A percentile compares a stretch with the other conserved stretches of the same genome.
Evolutionary conservation across 805 yeast species (phyloP).

Genomic region (Myxozyma kluyveri): DNA sequence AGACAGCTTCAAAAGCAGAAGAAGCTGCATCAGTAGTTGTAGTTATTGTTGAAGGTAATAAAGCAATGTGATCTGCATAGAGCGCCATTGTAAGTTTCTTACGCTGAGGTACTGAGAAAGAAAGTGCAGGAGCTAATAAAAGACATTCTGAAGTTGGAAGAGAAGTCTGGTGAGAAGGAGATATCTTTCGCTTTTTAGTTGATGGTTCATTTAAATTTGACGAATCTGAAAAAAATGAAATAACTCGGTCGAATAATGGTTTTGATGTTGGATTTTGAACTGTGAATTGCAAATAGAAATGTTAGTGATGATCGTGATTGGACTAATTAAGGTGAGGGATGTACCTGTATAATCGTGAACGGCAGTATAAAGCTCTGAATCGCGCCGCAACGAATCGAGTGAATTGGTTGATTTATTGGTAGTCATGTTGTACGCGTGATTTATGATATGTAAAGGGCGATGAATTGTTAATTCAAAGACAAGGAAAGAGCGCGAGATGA

Average conservation of each 20-base stretch:
- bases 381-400: constrained; percentile 1
- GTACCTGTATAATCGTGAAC: constrained; percentile 1
- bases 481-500: too few species aligned
- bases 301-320: background rate
- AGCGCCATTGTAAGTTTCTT: constrained; percentile 27
- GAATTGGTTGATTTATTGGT: too few species aligned
- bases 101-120: constrained; percentile 30
- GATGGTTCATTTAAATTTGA: background rate
- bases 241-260: constrained; percentile 1
- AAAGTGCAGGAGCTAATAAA: constrained; percentile 12
- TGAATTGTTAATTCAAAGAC: too few species aligned
- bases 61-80: constrained; percentile 10
- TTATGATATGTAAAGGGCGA: too few species aligned
- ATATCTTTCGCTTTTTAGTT: constrained; percentile 8
- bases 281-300: background rate
- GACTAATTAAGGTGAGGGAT: background rate
- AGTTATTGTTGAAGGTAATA: constrained; percentile 11
- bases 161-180: background rate
- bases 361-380: background rate
- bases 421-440: too few species aligned
- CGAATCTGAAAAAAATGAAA: background rate
- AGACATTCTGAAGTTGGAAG: background rate
- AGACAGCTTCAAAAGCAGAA: background rate
- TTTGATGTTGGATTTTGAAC: constrained; percentile 2
- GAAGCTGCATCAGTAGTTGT: background rate